These are phyloP conservation scores for Aureoboletus auriporus DNA, from an alignment of 768 basidiomycete genomes.

Conservation along the genomic window DNA sequence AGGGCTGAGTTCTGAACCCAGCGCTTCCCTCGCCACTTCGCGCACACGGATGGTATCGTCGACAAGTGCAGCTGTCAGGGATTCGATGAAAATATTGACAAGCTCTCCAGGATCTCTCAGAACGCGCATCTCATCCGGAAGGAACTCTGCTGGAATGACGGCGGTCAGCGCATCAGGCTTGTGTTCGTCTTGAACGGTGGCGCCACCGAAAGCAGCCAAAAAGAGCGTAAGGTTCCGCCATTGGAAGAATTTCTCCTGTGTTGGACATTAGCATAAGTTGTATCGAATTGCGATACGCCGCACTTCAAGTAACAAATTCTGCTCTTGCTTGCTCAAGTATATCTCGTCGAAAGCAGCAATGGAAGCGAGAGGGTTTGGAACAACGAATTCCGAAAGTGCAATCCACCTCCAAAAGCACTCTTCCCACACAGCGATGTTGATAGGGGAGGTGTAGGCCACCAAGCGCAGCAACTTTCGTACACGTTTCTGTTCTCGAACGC, in stretches of 20 bases:
- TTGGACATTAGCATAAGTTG: slow-evolving; percentile 4
- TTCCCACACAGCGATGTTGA: slow-evolving; percentile 78
- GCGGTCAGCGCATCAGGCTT: slow-evolving; percentile 47
- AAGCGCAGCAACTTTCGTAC: slow-evolving; percentile 66
- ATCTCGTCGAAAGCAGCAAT: slow-evolving; percentile 33
- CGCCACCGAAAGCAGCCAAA: slow-evolving; percentile 69
- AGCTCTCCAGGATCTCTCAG: slow-evolving; percentile 54
- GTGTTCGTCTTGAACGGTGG: slow-evolving; percentile 53
- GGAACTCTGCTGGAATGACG: slow-evolving; percentile 50
- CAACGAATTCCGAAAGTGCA: slow-evolving; percentile 55
- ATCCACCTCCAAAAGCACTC: slow-evolving; percentile 80
- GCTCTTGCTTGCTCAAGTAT: slow-evolving; percentile 35
- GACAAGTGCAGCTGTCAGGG: slow-evolving; percentile 66
- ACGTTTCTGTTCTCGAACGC: slow-evolving; percentile 76
- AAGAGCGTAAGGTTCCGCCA: slow-evolving; percentile 86
- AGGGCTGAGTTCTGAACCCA: slow-evolving; percentile 76
- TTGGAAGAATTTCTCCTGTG: slow-evolving; percentile 67
- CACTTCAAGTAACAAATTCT: slow-evolving; percentile 38
- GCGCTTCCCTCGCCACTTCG: slow-evolving; percentile 76
- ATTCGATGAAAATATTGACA: slow-evolving; percentile 61
- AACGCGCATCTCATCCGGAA: slow-evolving; percentile 74
- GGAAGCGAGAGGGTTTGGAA: slow-evolving; percentile 34
- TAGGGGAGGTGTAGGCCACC: slow-evolving; percentile 57
- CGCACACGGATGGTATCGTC: slow-evolving; percentile 61
- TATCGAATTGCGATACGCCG: neutral